Evolutionary conservation across 2,329 filamentous ascomycete genomes (phyloP).

Genomic region (Hypoxylon sp.): DNA sequence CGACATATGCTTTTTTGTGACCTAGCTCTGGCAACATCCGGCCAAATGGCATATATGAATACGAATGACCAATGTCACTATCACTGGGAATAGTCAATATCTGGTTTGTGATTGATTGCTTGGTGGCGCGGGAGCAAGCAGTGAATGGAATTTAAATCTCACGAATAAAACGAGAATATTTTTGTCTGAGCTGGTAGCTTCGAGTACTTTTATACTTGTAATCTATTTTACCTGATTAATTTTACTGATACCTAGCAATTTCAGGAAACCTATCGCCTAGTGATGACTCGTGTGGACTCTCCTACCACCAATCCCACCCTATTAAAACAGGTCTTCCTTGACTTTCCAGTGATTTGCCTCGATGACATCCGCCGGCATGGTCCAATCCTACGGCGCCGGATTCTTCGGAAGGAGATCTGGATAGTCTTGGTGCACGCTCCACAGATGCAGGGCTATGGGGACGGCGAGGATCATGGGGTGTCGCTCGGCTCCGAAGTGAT

Average conservation of each 20-base stretch:
- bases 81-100: no score
- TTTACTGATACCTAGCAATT: constrained; percentile 1
- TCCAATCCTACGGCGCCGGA: constrained; percentile 43
- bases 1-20: no score
- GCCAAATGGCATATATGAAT: no score
- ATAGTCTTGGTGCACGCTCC: constrained; percentile 42
- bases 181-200: not conserved
- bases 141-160: no score
- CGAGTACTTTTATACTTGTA: constrained; percentile 11
- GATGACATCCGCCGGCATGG: constrained; percentile 41
- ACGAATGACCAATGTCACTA: no score
- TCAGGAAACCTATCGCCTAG: not conserved
- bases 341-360: constrained; percentile 42
- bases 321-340: constrained; percentile 40
- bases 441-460: constrained; percentile 40
- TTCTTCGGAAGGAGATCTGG: constrained; percentile 43
- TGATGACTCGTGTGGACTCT: not conserved
- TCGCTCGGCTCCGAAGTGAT: constrained; percentile 39
- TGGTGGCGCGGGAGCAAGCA: no score
- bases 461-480: constrained; percentile 44
- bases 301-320: not conserved
- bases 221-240: constrained; percentile 6
- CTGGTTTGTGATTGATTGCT: no score
- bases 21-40: no score
- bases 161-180: no score